A percentile compares a stretch with the other conserved stretches of the same genome.
Evolutionary conservation across 2,329 filamentous ascomycete genomes (phyloP).

Genomic region (Aspergillus alliaceus): DNA sequence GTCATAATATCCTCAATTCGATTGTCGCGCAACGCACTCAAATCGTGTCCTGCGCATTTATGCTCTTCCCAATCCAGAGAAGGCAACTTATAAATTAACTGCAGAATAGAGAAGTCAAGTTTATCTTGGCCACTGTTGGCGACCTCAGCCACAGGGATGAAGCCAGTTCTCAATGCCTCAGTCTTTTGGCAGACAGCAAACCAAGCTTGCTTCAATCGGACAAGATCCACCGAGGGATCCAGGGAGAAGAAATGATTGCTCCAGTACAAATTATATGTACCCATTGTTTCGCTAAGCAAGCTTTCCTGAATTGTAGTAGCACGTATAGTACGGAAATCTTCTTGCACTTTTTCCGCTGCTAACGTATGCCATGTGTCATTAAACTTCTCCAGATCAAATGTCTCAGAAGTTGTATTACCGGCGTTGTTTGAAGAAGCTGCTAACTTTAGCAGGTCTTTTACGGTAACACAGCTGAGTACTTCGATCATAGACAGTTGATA

Average conservation of each 20-base stretch:
- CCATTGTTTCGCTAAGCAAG: slow-evolving; percentile 41
- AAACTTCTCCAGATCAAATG: slow-evolving; percentile 24
- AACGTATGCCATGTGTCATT: slow-evolving; percentile 20
- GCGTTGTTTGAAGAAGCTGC: slow-evolving; percentile 2
- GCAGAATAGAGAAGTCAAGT: slow-evolving; percentile 26
- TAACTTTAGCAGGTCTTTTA: slow-evolving; percentile 26
- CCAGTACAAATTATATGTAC: slow-evolving; percentile 40
- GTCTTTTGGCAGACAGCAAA: slow-evolving; percentile 26
- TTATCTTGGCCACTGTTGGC: background rate
- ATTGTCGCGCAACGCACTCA: slow-evolving; percentile 12
- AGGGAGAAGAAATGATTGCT: slow-evolving; percentile 40
- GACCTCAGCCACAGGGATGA: slow-evolving; percentile 33
- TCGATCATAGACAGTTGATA: slow-evolving; percentile 28
- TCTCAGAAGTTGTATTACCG: background rate
- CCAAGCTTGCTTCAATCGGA: slow-evolving; percentile 35
- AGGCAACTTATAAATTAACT: slow-evolving; percentile 28
- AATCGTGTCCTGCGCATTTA: slow-evolving; percentile 15
- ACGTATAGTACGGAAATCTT: slow-evolving; percentile 24
- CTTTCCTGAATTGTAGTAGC: slow-evolving; percentile 41
- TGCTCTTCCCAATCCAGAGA: slow-evolving; percentile 26
- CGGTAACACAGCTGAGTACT: slow-evolving; percentile 28
- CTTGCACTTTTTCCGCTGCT: slow-evolving; percentile 15
- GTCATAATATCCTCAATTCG: slow-evolving; percentile 25
- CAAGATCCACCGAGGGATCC: slow-evolving; percentile 24
- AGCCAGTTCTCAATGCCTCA: slow-evolving; percentile 39